Evolutionary conservation across 331 rosid species (phyloP).

Genomic region (Rhamnella rubrinervis): DNA sequence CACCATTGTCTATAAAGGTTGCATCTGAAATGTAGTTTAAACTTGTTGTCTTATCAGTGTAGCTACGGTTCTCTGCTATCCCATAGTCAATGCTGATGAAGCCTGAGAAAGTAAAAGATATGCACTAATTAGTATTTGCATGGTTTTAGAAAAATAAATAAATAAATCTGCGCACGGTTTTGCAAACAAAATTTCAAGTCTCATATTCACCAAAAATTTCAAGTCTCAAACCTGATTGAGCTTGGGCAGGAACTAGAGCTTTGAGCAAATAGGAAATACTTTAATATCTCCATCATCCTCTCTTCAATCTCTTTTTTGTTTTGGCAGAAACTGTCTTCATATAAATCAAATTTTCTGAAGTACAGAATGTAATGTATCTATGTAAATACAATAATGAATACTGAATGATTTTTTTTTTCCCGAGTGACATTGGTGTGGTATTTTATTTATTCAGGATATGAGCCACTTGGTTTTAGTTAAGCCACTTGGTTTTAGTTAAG

Average conservation of each 20-base stretch:
- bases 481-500: neutral
- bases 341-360: too few relatives aligned
- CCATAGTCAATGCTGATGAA: slow-evolving; percentile 36
- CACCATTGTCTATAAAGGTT: slow-evolving; percentile 18
- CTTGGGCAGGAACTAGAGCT: slow-evolving; percentile 21
- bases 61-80: slow-evolving; percentile 11
- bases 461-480: neutral
- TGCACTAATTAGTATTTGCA: too few relatives aligned
- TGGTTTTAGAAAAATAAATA: neutral
- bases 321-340: too few relatives aligned
- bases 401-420: too few relatives aligned
- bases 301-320: too few relatives aligned
- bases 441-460: neutral
- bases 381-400: too few relatives aligned
- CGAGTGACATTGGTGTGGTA: too few relatives aligned
- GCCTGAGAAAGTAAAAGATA: slow-evolving; percentile 5
- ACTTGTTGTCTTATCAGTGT: slow-evolving; percentile 24
- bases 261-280: slow-evolving; percentile 11
- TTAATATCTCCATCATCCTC: slow-evolving; percentile 3
- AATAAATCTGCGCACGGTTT: neutral
- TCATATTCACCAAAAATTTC: neutral
- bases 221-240: slow-evolving; percentile 22
- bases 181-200: too few relatives aligned
- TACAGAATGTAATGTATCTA: too few relatives aligned
- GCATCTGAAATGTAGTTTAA: slow-evolving; percentile 26